Percentiles rank a stretch among this genome's conserved stretches.
These are phyloP conservation scores for Microcyclosporella mali DNA, from an alignment of 2,329 filamentous ascomycete genomes.

Conservation along the genomic window DNA sequence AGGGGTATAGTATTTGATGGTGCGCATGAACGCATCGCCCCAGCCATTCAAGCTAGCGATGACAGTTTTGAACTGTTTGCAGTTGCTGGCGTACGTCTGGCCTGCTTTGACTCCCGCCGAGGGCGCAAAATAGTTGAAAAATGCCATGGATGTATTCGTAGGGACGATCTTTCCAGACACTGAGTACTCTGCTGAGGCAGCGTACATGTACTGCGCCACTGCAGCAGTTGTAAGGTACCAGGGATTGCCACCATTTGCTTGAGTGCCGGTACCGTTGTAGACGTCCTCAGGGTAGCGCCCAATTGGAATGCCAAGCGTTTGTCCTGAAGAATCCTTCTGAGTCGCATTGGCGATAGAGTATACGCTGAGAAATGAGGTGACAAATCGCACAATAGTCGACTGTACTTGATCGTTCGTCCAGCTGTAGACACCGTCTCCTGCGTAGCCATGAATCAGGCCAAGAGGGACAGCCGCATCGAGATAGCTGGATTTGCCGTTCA, in stretches of 20 bases:
- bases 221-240: constrained; percentile 33
- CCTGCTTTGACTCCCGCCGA: constrained; percentile 17
- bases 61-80: constrained; percentile 18
- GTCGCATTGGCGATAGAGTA: constrained; percentile 28
- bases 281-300: constrained; percentile 33
- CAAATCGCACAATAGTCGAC: constrained; percentile 25
- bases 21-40: constrained; percentile 32
- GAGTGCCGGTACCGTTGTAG: constrained; percentile 30
- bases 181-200: constrained; percentile 18
- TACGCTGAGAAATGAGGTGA: constrained; percentile 26
- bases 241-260: constrained; percentile 28
- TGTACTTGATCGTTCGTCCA: constrained; percentile 31
- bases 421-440: constrained; percentile 27
- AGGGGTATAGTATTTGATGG: constrained; percentile 30
- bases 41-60: constrained; percentile 28
- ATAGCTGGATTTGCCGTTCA: constrained; percentile 28
- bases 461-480: constrained; percentile 31
- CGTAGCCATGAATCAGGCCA: constrained; percentile 30
- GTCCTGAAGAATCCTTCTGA: constrained; percentile 19
- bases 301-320: constrained; percentile 29
- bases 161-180: constrained; percentile 20
- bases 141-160: constrained; percentile 27
- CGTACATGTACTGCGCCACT: constrained; percentile 30
- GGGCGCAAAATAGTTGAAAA: constrained; percentile 32
- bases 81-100: constrained; percentile 21